These are phyloP conservation scores for Fragilariopsis cylindrus DNA, from an alignment of 108 stramenopile genomes.

Conservation along the genomic window DNA sequence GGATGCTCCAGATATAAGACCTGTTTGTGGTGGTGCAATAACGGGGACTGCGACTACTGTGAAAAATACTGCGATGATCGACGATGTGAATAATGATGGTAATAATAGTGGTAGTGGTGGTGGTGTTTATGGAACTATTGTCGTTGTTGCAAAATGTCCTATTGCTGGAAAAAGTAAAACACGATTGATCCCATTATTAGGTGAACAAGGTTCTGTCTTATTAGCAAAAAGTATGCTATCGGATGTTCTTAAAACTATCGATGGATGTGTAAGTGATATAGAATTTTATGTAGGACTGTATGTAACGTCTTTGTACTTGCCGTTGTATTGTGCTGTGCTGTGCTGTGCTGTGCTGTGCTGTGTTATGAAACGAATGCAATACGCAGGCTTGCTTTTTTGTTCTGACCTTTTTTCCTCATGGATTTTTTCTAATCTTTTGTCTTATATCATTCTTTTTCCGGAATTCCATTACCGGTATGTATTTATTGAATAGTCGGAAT, in stretches of 20 bases:
- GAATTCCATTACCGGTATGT: too few species aligned
- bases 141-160: conserved; percentile 84
- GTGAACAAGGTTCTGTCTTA: conserved; percentile 63
- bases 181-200: conserved; percentile 58
- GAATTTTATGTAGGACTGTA: too few species aligned
- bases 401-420: too few species aligned
- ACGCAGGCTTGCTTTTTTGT: too few species aligned
- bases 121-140: conserved; percentile 47
- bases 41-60: not conserved
- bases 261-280: conserved; percentile 26
- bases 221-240: conserved; percentile 82
- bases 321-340: too few species aligned
- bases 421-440: too few species aligned
- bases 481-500: conserved; percentile 15
- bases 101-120: not conserved
- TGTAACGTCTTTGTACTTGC: too few species aligned
- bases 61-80: not conserved
- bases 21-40: conserved; percentile 20
- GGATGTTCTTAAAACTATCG: conserved; percentile 63
- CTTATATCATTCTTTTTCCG: too few species aligned
- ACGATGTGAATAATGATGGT: not conserved
- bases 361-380: too few species aligned
- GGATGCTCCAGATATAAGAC: conserved; percentile 72
- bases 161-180: conserved; percentile 77
- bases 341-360: too few species aligned